Evolutionary conservation across 73 alveolate genomes (phyloP).

Genomic region (Paramecium sonneborni): DNA sequence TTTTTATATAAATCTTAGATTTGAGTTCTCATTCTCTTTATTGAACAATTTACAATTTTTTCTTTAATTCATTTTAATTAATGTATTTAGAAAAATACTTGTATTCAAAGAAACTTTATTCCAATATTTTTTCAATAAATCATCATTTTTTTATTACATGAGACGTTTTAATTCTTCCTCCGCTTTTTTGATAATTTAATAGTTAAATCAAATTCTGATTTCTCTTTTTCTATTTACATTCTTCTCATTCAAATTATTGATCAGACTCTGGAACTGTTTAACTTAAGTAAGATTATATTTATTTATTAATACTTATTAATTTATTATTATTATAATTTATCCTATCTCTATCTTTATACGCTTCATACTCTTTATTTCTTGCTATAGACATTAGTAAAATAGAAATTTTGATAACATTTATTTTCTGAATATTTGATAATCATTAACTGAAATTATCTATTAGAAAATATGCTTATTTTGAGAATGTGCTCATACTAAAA

Average conservation of each 20-base stretch:
- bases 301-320: neutral
- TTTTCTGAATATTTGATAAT: slow-evolving; percentile 75
- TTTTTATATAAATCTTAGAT: neutral
- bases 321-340: neutral
- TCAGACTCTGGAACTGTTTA: neutral
- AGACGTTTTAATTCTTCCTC: slow-evolving; percentile 45
- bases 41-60: neutral
- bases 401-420: no score
- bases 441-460: slow-evolving; percentile 66
- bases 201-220: slow-evolving; percentile 26
- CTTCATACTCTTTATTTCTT: neutral
- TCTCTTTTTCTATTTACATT: neutral
- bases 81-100: neutral
- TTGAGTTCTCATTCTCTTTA: neutral
- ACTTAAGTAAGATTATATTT: neutral
- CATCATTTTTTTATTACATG: neutral
- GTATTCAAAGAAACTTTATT: neutral
- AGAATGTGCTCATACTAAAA: slow-evolving; percentile 55
- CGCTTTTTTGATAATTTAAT: slow-evolving; percentile 25
- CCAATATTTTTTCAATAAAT: neutral
- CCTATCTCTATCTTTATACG: neutral
- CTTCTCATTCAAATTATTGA: neutral
- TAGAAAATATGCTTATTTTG: slow-evolving; percentile 67
- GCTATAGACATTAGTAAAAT: no score
- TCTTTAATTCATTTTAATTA: neutral